Evolutionary conservation across 73 alveolate species (phyloP), one percentile per base, ranked within the genome.

Genomic region (Paramecium bursaria): DNA sequence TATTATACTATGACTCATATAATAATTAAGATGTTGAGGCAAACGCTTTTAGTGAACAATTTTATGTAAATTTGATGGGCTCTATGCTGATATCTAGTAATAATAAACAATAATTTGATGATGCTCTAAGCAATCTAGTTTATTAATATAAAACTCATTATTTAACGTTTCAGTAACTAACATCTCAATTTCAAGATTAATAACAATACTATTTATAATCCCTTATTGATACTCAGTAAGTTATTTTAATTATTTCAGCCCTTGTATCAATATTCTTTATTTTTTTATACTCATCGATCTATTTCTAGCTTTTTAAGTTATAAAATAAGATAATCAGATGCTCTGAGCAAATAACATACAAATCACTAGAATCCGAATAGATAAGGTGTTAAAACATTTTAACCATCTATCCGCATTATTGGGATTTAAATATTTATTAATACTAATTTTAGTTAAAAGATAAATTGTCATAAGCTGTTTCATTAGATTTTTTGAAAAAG

Each of bases 21-120:
- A 35, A 47, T 67, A 47, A 14, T 5, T 9, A 4, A 19, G 60
- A 11, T n/a, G 3, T 39, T 11, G 21, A 15, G 5, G 53, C 44
- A 21, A 67, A 42, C 44, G 82, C 82, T 31, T 67, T 53, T 53
- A 67, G 42, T 2, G 82, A 67, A 19, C 22, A 35, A 35, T 67
- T 67, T 23, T 31, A 31, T 67, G 82, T 67, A 14, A 35, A 21
- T 19, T 67, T 15, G 3, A 67, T 67, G 82, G 82, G 61, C 0
- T 67, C 44, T 10, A 25, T 39, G 26, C 27, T 33, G 6, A 57
- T 57, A 1, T 48, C 27, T 57, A 10, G 27, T 6, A 27, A 57
- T 57, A 57, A 57, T 57, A 57, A 30, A 10, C 2, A 30, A 23
- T 11, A 42, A 57, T 57, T 57, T 27, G 33, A 57, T 23, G 33